Evolutionary conservation across 306 rosid genomes (phyloP).

Genomic region (Mimosa bimucronata): DNA sequence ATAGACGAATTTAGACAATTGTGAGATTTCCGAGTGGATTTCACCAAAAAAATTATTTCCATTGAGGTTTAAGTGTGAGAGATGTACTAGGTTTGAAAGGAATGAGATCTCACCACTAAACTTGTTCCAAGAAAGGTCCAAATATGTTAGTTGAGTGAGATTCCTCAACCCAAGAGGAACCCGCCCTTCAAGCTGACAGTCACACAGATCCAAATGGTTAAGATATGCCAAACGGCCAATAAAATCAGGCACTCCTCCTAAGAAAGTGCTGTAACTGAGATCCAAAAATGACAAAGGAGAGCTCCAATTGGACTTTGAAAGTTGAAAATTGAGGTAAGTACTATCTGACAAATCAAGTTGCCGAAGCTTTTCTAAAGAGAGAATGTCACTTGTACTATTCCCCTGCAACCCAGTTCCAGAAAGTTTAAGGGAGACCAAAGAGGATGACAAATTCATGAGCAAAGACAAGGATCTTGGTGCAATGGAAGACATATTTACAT

Average conservation of each 20-base stretch:
- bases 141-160: background rate
- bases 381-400: background rate
- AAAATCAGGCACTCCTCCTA: background rate
- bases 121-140: background rate
- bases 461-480: background rate
- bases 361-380: background rate
- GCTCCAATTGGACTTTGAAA: background rate
- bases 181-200: background rate
- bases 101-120: constrained; percentile 32
- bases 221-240: background rate
- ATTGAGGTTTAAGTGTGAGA: background rate
- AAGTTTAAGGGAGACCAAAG: constrained; percentile 15
- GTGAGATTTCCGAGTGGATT: background rate
- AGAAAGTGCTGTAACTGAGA: background rate
- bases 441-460: constrained; percentile 22
- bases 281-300: background rate
- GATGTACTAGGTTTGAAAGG: background rate
- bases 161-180: background rate
- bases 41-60: background rate
- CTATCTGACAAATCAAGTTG: background rate
- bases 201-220: background rate
- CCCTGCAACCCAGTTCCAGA: background rate
- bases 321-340: background rate
- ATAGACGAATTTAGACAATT: constrained; percentile 8
- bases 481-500: background rate